A percentile compares a stretch with the other conserved stretches of the same genome.
phyloP scores from a whole-genome alignment of 176 grass and related monocot species.

The Melocanna baccifera region DNA sequence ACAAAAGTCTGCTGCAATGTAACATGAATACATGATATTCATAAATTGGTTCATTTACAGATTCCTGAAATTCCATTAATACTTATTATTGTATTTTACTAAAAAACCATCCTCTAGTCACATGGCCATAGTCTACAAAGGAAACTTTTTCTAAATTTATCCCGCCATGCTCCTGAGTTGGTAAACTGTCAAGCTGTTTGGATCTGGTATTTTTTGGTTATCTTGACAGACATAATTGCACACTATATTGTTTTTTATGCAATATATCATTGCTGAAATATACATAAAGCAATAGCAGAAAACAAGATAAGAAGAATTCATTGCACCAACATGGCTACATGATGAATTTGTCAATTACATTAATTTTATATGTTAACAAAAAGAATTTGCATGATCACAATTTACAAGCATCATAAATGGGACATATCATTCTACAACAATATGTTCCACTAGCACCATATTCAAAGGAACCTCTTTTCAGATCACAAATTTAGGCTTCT shows the following conservation, averaged over 20 bases:
- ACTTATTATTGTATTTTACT: background rate
- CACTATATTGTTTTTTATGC: background rate
- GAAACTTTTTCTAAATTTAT: background rate
- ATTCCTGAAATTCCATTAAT: background rate
- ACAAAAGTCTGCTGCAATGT: background rate
- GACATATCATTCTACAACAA: background rate
- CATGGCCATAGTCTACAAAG: background rate
- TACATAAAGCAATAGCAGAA: background rate
- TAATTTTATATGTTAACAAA: background rate
- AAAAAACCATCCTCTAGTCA: background rate
- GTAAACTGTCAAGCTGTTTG: background rate
- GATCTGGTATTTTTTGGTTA: background rate
- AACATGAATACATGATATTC: background rate
- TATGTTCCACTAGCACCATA: background rate
- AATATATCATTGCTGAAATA: background rate
- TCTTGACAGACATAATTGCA: background rate
- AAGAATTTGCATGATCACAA: background rate
- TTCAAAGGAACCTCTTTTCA: conserved; percentile 14
- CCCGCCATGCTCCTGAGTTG: background rate
- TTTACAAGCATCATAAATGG: conserved; percentile 16
- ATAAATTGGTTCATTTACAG: conserved; percentile 2
- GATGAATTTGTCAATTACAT: background rate
- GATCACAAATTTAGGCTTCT: background rate
- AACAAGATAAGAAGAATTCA: background rate
- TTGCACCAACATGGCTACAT: background rate